Evolutionary conservation across 805 yeast species (phyloP).

Genomic region (Metschnikowia borealis): DNA sequence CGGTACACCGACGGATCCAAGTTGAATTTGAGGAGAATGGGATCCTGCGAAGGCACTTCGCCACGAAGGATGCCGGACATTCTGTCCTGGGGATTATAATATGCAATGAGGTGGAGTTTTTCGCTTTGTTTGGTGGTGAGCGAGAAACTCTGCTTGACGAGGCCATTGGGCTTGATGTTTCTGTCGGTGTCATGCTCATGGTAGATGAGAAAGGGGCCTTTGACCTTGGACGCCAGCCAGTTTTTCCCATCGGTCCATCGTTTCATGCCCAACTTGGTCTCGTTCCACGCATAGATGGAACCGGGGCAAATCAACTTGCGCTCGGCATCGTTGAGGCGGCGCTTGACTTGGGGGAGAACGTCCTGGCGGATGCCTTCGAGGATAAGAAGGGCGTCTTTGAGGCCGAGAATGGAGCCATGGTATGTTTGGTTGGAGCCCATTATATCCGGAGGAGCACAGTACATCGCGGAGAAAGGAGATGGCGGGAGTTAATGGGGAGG

Average conservation of each 20-base stretch:
- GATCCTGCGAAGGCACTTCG: slow-evolving; percentile 24
- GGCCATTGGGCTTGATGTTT: slow-evolving; percentile 43
- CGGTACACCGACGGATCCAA: slow-evolving; percentile 17
- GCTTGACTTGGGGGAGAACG: slow-evolving; percentile 52
- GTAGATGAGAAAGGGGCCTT: slow-evolving; percentile 57
- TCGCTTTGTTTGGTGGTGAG: slow-evolving; percentile 49
- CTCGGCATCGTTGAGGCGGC: slow-evolving; percentile 56
- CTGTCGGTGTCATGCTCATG: slow-evolving; percentile 49
- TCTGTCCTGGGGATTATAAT: slow-evolving; percentile 23
- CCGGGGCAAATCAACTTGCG: slow-evolving; percentile 53
- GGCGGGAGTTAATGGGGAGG: background rate
- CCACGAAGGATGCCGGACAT: slow-evolving; percentile 17
- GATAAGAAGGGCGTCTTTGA: slow-evolving; percentile 59
- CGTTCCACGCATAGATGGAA: slow-evolving; percentile 69
- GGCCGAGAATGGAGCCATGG: slow-evolving; percentile 53
- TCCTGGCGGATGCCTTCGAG: slow-evolving; percentile 62
- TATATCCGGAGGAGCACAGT: slow-evolving; percentile 2
- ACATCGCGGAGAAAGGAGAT: background rate
- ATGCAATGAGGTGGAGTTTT: slow-evolving; percentile 60
- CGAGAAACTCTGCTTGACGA: slow-evolving; percentile 63
- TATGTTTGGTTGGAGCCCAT: slow-evolving; percentile 43
- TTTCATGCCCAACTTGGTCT: slow-evolving; percentile 63
- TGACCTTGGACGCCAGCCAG: slow-evolving; percentile 72
- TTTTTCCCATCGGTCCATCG: slow-evolving; percentile 77
- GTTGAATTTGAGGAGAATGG: slow-evolving; percentile 19